These are phyloP conservation scores for Pichia norvegensis DNA, from an alignment of 1,139 yeast species.

Conservation along the genomic window DNA sequence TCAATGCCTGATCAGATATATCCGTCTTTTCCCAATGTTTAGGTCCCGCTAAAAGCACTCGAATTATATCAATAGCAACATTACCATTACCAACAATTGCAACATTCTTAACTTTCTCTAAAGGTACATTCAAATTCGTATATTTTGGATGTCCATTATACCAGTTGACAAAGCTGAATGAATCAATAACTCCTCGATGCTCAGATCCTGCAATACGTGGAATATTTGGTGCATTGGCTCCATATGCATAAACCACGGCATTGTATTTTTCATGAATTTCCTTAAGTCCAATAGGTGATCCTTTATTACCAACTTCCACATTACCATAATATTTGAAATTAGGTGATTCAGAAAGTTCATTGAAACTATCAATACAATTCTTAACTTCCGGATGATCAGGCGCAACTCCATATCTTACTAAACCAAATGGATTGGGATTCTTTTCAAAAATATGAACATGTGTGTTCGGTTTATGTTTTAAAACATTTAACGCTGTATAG, in stretches of 20 bases:
- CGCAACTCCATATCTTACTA: conserved; percentile 93
- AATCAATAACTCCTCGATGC: conserved; percentile 63
- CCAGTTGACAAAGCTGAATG: conserved; percentile 91
- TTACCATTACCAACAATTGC: conserved; percentile 94
- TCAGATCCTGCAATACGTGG: conserved; percentile 47
- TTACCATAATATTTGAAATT: conserved; percentile 70
- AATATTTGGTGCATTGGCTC: conserved; percentile 53
- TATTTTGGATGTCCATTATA: conserved; percentile 82
- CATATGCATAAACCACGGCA: conserved; percentile 73
- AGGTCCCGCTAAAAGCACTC: conserved; percentile 59
- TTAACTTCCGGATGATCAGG: conserved; percentile 99
- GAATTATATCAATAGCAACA: conserved; percentile 89
- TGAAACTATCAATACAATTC: conserved; percentile 75
- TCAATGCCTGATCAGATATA: conserved; percentile 56
- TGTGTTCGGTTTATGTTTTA: conserved; percentile 36
- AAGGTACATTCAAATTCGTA: conserved; percentile 39
- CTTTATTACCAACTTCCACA: conserved; percentile 39
- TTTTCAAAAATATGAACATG: conserved; percentile 65
- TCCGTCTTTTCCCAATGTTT: conserved; percentile 66
- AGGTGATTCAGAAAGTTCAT: conserved; percentile 35
- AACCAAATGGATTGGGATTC: conserved; percentile 85
- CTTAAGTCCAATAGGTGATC: conserved; percentile 29
- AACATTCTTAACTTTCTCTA: conserved; percentile 56
- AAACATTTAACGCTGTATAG: conserved; percentile 73
- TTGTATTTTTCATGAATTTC: conserved; percentile 53